A percentile compares a stretch with the other conserved stretches of the same genome.
Evolutionary conservation across 345 rosid genomes (phyloP).

Genomic region (Cardamine occulta): DNA sequence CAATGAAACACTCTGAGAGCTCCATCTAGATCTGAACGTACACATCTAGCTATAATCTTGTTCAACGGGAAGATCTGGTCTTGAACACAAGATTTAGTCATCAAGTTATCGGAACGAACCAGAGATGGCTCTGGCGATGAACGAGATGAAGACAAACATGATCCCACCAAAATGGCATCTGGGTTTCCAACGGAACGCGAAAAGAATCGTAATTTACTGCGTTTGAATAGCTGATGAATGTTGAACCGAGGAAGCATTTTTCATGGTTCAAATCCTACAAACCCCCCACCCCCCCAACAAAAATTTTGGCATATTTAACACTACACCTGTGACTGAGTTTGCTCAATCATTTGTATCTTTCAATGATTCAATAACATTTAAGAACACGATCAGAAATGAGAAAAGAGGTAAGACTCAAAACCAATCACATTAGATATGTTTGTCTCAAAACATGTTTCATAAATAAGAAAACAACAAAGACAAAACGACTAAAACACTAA

Average conservation of each 20-base stretch:
- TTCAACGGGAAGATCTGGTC: constrained; percentile 54
- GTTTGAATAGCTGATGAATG: constrained; percentile 36
- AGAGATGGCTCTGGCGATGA: constrained; percentile 29
- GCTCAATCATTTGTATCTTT: not conserved
- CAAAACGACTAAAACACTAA: constrained; percentile 22
- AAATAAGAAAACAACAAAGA: constrained; percentile 31
- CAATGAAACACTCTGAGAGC: constrained; percentile 65
- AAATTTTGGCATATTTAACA: not conserved
- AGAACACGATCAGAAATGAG: not conserved
- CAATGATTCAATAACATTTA: not conserved
- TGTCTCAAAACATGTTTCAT: constrained; percentile 29
- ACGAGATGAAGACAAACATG: constrained; percentile 18
- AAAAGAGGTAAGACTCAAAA: constrained; percentile 8
- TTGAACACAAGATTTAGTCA: constrained; percentile 3
- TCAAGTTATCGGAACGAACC: constrained; percentile 32
- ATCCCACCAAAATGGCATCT: constrained; percentile 34
- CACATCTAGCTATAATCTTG: constrained; percentile 53
- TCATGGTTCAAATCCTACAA: constrained; percentile 19
- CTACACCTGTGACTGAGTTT: not conserved
- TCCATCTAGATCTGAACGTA: constrained; percentile 62
- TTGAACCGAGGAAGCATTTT: constrained; percentile 30
- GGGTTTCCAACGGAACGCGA: constrained; percentile 29
- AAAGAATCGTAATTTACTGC: constrained; percentile 28
- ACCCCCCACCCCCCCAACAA: not conserved
- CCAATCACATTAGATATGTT: constrained; percentile 9